phyloP scores from a whole-genome alignment of 73 alveolate species.

The Tetrahymena borealis region DNA sequence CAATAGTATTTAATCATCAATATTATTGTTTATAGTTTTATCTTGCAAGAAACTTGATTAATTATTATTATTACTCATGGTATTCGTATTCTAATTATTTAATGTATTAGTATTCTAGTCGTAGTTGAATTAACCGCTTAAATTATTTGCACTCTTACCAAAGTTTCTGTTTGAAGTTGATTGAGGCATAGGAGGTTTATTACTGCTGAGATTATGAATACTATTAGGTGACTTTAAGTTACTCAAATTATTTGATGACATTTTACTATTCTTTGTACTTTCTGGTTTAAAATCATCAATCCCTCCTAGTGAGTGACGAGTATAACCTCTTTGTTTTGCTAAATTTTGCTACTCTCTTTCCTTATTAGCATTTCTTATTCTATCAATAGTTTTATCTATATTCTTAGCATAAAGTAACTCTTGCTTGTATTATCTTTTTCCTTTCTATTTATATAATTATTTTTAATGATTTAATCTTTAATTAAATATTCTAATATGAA shows the following conservation, averaged over 20 bases:
- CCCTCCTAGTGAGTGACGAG: neutral
- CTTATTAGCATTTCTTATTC: neutral
- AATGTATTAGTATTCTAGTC: neutral
- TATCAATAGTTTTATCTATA: neutral
- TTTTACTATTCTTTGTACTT: neutral
- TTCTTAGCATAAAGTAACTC: neutral
- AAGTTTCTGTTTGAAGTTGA: neutral
- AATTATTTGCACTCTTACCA: neutral
- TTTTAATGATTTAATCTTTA: no score
- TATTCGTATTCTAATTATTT: no score
- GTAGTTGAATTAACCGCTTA: neutral
- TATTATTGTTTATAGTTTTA: no score
- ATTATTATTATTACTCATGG: no score
- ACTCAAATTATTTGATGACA: neutral
- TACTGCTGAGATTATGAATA: neutral
- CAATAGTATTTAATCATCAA: no score
- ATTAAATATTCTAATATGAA: no score
- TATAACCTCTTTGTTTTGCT: neutral
- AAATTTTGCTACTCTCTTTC: neutral
- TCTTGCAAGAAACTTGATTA: no score
- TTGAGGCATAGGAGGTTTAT: neutral
- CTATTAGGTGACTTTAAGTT: neutral
- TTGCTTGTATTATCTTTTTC: neutral
- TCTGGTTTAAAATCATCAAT: neutral
- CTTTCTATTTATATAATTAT: neutral